Evolutionary conservation across 345 rosid species (phyloP).

Genomic region (Psidium guajava): DNA sequence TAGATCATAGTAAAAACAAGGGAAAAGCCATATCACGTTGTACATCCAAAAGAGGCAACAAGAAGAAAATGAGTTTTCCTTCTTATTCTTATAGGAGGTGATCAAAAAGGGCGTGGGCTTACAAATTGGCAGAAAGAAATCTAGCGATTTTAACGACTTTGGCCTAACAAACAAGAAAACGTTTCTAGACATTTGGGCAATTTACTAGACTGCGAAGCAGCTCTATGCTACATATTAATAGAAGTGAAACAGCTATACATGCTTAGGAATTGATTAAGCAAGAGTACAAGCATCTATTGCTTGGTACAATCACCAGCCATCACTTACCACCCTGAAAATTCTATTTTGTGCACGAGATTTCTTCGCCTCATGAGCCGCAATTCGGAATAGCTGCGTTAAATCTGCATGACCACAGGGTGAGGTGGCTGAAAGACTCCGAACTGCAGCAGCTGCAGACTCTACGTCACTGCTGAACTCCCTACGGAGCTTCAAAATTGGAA

Average conservation of each 20-base stretch:
- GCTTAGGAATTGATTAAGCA: background rate
- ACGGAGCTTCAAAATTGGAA: slow-evolving; percentile 27
- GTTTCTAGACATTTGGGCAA: background rate
- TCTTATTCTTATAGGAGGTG: background rate
- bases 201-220: background rate
- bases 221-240: background rate
- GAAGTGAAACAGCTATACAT: background rate
- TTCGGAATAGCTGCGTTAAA: slow-evolving; percentile 64
- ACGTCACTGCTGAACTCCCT: slow-evolving; percentile 78
- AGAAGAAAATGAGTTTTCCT: background rate
- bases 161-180: background rate
- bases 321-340: slow-evolving; percentile 72
- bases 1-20: background rate
- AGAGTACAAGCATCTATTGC: background rate
- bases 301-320: background rate
- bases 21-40: background rate
- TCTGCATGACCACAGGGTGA: slow-evolving; percentile 67
- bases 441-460: slow-evolving; percentile 48
- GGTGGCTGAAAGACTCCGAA: slow-evolving; percentile 53
- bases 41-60: background rate
- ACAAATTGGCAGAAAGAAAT: background rate
- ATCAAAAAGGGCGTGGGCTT: background rate
- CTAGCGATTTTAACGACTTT: background rate
- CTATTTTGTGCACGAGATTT: slow-evolving; percentile 60
- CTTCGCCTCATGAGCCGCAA: slow-evolving; percentile 90